Evolutionary conservation across 768 basidiomycete genomes (phyloP).

Genomic region (Gymnopilus junonius): DNA sequence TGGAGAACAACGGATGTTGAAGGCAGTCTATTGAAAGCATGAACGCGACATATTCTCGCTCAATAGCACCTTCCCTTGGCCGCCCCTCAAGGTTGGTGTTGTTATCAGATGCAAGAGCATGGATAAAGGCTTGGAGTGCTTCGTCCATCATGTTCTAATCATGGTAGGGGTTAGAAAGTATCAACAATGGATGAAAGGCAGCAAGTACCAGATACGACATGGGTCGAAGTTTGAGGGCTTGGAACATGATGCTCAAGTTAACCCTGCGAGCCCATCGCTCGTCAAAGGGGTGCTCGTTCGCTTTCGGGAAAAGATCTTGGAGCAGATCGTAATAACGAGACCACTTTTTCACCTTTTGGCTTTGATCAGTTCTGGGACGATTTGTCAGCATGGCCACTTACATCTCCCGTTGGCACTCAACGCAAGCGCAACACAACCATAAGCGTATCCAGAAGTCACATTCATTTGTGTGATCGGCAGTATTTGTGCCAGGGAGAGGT

Average conservation of each 20-base stretch:
- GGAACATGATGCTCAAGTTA: constrained; percentile 64
- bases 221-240: constrained; percentile 58
- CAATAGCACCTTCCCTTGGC: constrained; percentile 48
- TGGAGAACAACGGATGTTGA: constrained; percentile 53
- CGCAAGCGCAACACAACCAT: constrained; percentile 73
- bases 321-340: background rate
- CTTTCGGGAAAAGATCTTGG: background rate
- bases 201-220: constrained; percentile 55
- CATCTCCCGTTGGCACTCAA: constrained; percentile 45
- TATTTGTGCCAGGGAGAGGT: constrained; percentile 4
- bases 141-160: constrained; percentile 49
- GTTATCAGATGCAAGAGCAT: constrained; percentile 49
- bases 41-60: constrained; percentile 55
- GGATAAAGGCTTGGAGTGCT: constrained; percentile 59
- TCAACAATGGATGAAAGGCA: background rate
- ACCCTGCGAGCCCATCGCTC: constrained; percentile 56
- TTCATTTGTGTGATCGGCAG: constrained; percentile 26
- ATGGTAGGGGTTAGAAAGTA: background rate
- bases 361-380: background rate
- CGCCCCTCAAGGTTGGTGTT: background rate
- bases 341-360: constrained; percentile 9
- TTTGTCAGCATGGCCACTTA: constrained; percentile 12
- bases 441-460: constrained; percentile 67
- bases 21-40: constrained; percentile 63
- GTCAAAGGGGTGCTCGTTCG: background rate